Evolutionary conservation across 2,329 filamentous ascomycete genomes (phyloP).

Genomic region (Cladosporium oxysporum): DNA sequence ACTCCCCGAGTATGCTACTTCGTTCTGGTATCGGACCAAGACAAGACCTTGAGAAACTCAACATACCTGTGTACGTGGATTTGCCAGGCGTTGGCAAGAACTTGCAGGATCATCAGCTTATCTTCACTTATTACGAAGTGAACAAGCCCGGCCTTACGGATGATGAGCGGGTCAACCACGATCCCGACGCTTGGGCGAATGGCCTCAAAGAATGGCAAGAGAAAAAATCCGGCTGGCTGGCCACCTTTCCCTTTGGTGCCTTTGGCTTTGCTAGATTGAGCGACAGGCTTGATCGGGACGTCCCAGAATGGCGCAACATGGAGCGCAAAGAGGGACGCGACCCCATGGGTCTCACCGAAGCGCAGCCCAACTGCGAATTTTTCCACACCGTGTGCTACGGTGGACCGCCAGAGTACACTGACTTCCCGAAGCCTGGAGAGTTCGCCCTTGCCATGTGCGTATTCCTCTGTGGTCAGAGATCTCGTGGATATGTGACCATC

Average conservation of each 20-base stretch:
- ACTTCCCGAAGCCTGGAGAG: conserved; percentile 56
- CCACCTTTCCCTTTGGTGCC: conserved; percentile 63
- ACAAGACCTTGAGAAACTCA: conserved; percentile 52
- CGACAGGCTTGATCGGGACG: conserved; percentile 55
- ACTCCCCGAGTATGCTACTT: conserved; percentile 64
- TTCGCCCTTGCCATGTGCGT: conserved; percentile 61
- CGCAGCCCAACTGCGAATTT: conserved; percentile 63
- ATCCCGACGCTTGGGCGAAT: conserved; percentile 50
- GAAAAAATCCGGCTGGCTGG: conserved; percentile 59
- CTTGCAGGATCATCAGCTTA: conserved; percentile 32
- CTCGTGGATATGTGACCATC: conserved; percentile 57
- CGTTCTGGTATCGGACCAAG: conserved; percentile 61
- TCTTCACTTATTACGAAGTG: conserved; percentile 64
- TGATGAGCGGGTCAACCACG: conserved; percentile 60
- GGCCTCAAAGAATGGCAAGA: conserved; percentile 57
- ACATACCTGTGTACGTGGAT: conserved; percentile 56
- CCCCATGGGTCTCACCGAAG: conserved; percentile 60
- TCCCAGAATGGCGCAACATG: conserved; percentile 56
- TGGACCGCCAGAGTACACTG: conserved; percentile 58
- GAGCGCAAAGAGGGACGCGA: conserved; percentile 53
- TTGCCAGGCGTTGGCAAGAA: conserved; percentile 65
- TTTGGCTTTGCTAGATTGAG: conserved; percentile 65
- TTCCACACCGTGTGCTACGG: conserved; percentile 65
- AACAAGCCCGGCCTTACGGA: conserved; percentile 54
- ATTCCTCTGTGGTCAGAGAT: conserved; percentile 60